A percentile compares a stretch with the other conserved stretches of the same genome.
These are phyloP conservation scores for Tylopilus intermedius DNA, from an alignment of 768 basidiomycete species.

Conservation along the genomic window DNA sequence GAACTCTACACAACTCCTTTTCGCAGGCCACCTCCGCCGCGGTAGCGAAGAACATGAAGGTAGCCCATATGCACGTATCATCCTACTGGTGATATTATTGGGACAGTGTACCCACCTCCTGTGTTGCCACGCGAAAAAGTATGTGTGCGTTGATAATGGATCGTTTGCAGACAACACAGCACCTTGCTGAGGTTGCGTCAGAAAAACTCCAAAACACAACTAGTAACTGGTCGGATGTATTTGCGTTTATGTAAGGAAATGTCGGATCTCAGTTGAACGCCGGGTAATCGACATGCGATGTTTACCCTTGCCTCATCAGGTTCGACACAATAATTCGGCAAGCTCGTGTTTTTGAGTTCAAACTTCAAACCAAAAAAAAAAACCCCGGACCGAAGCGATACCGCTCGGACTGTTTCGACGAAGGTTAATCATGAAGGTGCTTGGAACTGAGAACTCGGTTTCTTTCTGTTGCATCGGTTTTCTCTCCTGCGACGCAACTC, in stretches of 20 bases:
- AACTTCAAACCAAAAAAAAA: background rate
- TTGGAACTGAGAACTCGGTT: background rate
- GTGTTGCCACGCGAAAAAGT: too few relatives aligned
- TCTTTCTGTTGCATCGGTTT: background rate
- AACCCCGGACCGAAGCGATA: background rate
- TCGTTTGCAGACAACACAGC: too few relatives aligned
- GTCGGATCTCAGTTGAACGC: background rate
- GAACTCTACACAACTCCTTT: too few relatives aligned
- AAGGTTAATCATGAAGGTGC: background rate
- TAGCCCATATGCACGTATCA: too few relatives aligned
- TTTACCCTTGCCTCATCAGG: background rate
- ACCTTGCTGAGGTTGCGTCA: too few relatives aligned
- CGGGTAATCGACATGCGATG: background rate
- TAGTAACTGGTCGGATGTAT: background rate
- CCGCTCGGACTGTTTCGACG: background rate
- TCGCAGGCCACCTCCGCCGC: too few relatives aligned
- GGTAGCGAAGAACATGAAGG: too few relatives aligned
- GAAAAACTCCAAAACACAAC: too few relatives aligned
- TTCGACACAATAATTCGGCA: background rate
- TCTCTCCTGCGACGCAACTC: background rate
- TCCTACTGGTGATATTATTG: too few relatives aligned
- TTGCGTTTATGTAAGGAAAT: background rate
- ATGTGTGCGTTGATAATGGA: too few relatives aligned
- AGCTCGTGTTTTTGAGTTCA: background rate
- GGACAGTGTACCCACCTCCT: too few relatives aligned